Evolutionary conservation across 1,139 yeast genomes (phyloP).

Genomic region (Starmera stellimalicola): DNA sequence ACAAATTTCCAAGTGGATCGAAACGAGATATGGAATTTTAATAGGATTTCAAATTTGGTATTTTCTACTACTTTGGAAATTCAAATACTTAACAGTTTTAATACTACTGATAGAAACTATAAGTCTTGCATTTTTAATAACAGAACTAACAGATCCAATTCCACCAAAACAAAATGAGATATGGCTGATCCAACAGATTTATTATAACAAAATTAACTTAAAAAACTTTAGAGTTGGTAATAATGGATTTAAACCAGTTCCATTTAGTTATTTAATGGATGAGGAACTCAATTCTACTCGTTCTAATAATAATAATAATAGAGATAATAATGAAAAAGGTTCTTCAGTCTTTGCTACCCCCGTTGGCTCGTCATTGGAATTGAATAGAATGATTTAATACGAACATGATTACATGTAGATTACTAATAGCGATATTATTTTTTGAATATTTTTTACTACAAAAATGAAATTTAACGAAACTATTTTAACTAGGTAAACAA

Average conservation of each 20-base stretch:
- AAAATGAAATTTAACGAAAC: neutral
- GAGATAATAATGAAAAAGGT: neutral
- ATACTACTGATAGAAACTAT: conserved; percentile 9
- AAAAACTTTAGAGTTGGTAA: conserved; percentile 3
- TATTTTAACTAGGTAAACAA: neutral
- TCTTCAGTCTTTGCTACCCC: conserved; percentile 5
- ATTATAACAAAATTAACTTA: conserved; percentile 7
- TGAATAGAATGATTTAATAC: conserved; percentile 2
- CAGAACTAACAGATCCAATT: conserved; percentile 11
- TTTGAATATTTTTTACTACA: too few species aligned
- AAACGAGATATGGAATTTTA: conserved; percentile 11
- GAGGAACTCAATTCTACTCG: too few species aligned
- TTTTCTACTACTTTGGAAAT: conserved; percentile 1
- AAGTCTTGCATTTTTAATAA: conserved; percentile 10
- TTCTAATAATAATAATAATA: conserved; percentile 2
- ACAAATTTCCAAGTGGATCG: conserved; percentile 11
- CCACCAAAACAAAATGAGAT: conserved; percentile 10
- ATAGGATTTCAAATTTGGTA: conserved; percentile 11
- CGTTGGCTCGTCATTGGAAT: conserved; percentile 1
- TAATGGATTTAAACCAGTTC: conserved; percentile 11
- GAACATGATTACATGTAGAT: neutral
- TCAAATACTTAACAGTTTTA: conserved; percentile 7
- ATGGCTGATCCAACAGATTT: conserved; percentile 11
- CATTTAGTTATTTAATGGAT: conserved; percentile 1
- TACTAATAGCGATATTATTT: too few species aligned